phyloP scores from a whole-genome alignment of 1,284 basidiomycete genomes.

The Trametes polyzona region DNA sequence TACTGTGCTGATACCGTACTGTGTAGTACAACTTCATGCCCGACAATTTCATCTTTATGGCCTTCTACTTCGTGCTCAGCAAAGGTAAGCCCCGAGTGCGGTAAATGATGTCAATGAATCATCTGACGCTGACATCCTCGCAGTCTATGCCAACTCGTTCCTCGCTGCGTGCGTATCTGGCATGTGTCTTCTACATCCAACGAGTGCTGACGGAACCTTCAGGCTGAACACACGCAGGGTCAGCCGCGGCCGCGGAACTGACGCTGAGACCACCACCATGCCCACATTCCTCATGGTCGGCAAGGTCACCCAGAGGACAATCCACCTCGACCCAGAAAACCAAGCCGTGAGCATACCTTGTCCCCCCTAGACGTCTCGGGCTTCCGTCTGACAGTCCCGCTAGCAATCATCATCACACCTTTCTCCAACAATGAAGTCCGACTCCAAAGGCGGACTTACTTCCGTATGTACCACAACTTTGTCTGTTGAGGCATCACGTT shows the following conservation, averaged over 20 bases:
- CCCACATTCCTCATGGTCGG: slow-evolving; percentile 49
- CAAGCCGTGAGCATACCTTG: slow-evolving; percentile 5
- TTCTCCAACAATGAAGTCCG: slow-evolving; percentile 13
- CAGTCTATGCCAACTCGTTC: slow-evolving; percentile 72
- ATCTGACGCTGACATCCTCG: background rate
- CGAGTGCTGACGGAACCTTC: background rate
- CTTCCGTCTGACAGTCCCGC: no score
- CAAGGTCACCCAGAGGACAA: slow-evolving; percentile 27
- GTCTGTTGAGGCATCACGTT: no score
- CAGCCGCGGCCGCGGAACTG: slow-evolving; percentile 48
- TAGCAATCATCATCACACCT: slow-evolving; percentile 15
- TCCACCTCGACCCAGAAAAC: slow-evolving; percentile 19
- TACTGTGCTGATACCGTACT: background rate
- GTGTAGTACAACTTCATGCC: slow-evolving; percentile 60
- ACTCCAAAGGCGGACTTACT: slow-evolving; percentile 14
- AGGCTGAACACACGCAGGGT: slow-evolving; percentile 50
- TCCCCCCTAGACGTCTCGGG: no score
- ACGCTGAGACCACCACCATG: slow-evolving; percentile 40
- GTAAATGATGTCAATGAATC: slow-evolving; percentile 1
- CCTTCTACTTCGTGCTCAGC: slow-evolving; percentile 63
- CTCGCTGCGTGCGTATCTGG: slow-evolving; percentile 57
- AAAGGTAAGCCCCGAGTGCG: slow-evolving; percentile 48
- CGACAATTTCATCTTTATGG: slow-evolving; percentile 59
- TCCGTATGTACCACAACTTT: slow-evolving; percentile 3
- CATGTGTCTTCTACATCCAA: background rate